Conservation (phyloP, 306 rosid species). For the Mimosa bimucronata region DNA sequence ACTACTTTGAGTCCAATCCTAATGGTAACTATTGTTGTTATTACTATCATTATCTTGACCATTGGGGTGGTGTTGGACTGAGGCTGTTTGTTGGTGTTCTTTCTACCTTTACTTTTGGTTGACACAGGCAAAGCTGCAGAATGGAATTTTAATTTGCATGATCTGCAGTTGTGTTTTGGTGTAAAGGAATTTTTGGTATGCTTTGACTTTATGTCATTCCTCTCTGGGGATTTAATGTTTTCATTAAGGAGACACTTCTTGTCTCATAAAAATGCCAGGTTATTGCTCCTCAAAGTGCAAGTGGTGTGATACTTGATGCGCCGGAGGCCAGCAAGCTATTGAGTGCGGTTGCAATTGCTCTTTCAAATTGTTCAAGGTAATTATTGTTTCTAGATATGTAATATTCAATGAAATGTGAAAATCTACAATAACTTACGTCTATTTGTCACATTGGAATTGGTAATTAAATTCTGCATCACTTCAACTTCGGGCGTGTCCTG, state of each 20-base stretch:
- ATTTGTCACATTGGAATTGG: conserved; percentile 12
- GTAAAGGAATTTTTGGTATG: conserved; percentile 91
- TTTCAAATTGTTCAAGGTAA: conserved; percentile 93
- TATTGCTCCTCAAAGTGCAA: conserved; percentile 96
- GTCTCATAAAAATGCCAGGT: conserved; percentile 57
- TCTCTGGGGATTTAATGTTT: conserved; percentile 22
- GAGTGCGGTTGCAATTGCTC: conserved; percentile 96
- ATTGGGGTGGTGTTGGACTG: conserved; percentile 19
- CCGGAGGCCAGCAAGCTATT: conserved; percentile 97
- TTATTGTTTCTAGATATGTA: conserved; percentile 25
- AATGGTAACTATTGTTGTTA: conserved; percentile 51
- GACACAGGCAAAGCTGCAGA: conserved; percentile 54
- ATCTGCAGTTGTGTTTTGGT: conserved; percentile 89
- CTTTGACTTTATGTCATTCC: conserved; percentile 28
- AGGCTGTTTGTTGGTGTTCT: conserved; percentile 23
- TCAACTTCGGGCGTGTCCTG: conserved; percentile 4
- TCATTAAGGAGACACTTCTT: conserved; percentile 20
- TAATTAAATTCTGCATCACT: conserved; percentile 23
- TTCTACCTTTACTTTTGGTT: conserved; percentile 40
- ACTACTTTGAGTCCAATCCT: conserved; percentile 62
- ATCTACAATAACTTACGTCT: conserved; percentile 8
- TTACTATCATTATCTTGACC: neutral
- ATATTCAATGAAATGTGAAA: conserved; percentile 32
- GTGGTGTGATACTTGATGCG: conserved; percentile 93
- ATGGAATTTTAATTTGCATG: conserved; percentile 73